These are phyloP conservation scores for Didymella glomerata DNA, from an alignment of 2,329 filamentous ascomycete genomes.

Conservation along the genomic window DNA sequence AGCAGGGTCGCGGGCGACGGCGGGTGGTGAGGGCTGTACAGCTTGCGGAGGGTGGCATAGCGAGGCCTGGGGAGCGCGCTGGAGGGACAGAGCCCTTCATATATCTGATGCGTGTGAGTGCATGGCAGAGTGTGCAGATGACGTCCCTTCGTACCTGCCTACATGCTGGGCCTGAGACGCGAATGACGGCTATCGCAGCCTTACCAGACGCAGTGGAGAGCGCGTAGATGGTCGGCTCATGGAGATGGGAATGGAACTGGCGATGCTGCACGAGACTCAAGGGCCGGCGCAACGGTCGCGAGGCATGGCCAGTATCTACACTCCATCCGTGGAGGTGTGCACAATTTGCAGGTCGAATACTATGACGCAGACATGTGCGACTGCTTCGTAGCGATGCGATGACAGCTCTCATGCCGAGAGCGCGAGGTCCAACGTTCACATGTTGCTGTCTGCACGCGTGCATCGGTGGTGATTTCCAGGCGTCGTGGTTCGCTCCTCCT, in stretches of 20 bases:
- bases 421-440: slow-evolving; percentile 13
- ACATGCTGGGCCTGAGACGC: slow-evolving; percentile 83
- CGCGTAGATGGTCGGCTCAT: slow-evolving; percentile 80
- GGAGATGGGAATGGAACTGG: slow-evolving; percentile 24
- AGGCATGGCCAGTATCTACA: slow-evolving; percentile 1
- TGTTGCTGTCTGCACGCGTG: slow-evolving; percentile 1
- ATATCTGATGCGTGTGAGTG: slow-evolving; percentile 60
- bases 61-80: slow-evolving; percentile 65
- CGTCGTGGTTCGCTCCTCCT: slow-evolving; percentile 33
- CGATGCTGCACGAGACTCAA: slow-evolving; percentile 16
- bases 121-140: background rate
- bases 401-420: slow-evolving; percentile 50
- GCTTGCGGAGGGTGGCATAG: slow-evolving; percentile 74
- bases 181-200: slow-evolving; percentile 89
- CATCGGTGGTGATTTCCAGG: slow-evolving; percentile 13
- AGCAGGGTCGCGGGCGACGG: slow-evolving; percentile 60
- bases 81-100: slow-evolving; percentile 67
- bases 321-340: background rate
- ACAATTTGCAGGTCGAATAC: background rate
- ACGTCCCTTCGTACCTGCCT: slow-evolving; percentile 59
- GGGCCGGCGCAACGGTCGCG: slow-evolving; percentile 12
- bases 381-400: slow-evolving; percentile 20
- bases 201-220: slow-evolving; percentile 85
- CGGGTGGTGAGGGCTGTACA: slow-evolving; percentile 66
- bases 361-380: background rate